A percentile compares a stretch with the other conserved stretches of the same genome.
These are phyloP conservation scores for Camptophora hylomeconis DNA, from an alignment of 2,329 filamentous ascomycete genomes.

Conservation along the genomic window DNA sequence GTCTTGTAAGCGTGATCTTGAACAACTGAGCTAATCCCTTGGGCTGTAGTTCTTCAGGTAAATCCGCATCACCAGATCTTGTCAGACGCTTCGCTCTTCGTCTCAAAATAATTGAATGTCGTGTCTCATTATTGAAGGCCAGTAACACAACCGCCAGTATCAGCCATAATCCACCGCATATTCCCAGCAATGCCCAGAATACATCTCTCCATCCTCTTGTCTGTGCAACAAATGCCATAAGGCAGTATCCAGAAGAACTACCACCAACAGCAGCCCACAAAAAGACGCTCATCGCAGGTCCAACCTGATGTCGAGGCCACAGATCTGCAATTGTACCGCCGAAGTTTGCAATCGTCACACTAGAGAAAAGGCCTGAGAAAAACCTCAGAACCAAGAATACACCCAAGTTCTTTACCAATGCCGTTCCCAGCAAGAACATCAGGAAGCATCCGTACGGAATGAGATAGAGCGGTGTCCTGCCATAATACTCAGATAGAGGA, in stretches of 20 bases:
- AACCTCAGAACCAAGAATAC: conserved; percentile 54
- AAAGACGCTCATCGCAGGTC: conserved; percentile 54
- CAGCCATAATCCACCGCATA: conserved; percentile 32
- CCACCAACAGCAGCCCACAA: no score
- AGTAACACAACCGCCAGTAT: conserved; percentile 21
- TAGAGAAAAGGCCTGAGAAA: conserved; percentile 28
- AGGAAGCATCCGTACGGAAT: conserved; percentile 49
- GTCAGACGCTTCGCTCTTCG: conserved; percentile 21
- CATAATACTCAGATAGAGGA: conserved; percentile 22
- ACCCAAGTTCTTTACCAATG: conserved; percentile 51
- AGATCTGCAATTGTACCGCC: conserved; percentile 57
- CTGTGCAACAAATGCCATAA: no score
- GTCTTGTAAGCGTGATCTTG: conserved; percentile 31
- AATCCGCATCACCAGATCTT: not conserved
- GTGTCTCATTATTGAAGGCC: conserved; percentile 29
- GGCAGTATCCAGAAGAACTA: no score
- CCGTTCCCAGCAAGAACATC: conserved; percentile 53
- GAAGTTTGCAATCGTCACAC: conserved; percentile 54
- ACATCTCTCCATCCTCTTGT: conserved; percentile 30
- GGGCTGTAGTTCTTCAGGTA: conserved; percentile 1
- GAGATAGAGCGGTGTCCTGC: conserved; percentile 36
- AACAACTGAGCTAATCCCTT: conserved; percentile 24
- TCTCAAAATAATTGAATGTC: conserved; percentile 32
- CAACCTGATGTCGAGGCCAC: conserved; percentile 46
- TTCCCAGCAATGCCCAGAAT: conserved; percentile 34